Evolutionary conservation across 352 stramenopile species (phyloP).

Genomic region (Pythium myriotylum): DNA sequence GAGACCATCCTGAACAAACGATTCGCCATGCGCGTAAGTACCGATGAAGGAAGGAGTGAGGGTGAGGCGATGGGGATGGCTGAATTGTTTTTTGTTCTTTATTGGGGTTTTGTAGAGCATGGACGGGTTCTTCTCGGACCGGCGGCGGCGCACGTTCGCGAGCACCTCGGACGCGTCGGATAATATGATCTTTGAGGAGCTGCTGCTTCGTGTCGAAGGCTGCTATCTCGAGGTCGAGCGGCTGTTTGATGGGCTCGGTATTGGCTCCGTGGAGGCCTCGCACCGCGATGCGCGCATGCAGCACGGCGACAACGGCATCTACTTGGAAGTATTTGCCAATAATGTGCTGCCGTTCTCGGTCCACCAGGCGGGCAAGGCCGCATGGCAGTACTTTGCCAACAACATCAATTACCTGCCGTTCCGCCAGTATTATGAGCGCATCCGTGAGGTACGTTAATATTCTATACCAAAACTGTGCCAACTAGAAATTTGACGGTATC

Average conservation of each 20-base stretch:
- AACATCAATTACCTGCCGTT: conserved; percentile 31
- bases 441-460: conserved; percentile 22
- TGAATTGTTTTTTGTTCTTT: neutral
- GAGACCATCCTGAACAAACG: conserved; percentile 39
- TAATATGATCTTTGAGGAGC: conserved; percentile 26
- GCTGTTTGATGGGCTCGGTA: conserved; percentile 21
- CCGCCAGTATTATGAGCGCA: conserved; percentile 31
- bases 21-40: conserved; percentile 26
- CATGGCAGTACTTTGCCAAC: conserved; percentile 30
- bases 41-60: neutral
- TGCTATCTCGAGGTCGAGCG: conserved; percentile 30
- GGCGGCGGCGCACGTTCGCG: conserved; percentile 8
- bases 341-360: conserved; percentile 33
- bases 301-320: conserved; percentile 28
- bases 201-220: conserved; percentile 27
- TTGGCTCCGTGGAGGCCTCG: conserved; percentile 21
- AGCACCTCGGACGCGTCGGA: conserved; percentile 6
- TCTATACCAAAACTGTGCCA: too few species aligned
- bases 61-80: neutral
- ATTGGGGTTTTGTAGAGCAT: conserved; percentile 7
- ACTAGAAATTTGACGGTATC: too few species aligned
- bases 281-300: conserved; percentile 28
- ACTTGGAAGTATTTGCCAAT: conserved; percentile 29
- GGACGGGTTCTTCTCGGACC: conserved; percentile 13
- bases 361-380: conserved; percentile 19